Conservation (phyloP, 2,329 filamentous ascomycete genomes). For the Nannizziopsis arthrosporioides region DNA sequence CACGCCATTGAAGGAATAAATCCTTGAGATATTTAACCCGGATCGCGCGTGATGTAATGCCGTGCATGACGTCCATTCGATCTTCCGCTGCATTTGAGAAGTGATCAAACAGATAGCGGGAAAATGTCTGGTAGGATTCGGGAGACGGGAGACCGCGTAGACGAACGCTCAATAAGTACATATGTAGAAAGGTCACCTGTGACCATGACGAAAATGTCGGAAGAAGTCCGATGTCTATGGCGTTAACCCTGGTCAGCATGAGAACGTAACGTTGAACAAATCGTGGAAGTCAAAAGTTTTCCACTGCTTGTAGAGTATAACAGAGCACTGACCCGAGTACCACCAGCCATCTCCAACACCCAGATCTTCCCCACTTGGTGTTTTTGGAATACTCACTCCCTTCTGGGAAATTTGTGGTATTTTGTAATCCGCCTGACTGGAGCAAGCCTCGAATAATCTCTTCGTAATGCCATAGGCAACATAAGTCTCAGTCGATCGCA, state of each 20-base stretch:
- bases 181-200: conserved; percentile 89
- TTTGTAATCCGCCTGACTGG: conserved; percentile 60
- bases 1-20: conserved; percentile 86
- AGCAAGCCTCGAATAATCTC: conserved; percentile 64
- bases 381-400: conserved; percentile 55
- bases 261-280: neutral
- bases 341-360: conserved; percentile 65
- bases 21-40: conserved; percentile 63
- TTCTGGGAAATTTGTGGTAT: conserved; percentile 58
- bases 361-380: conserved; percentile 69
- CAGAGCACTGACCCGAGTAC: conserved; percentile 57
- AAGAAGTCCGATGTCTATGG: conserved; percentile 58
- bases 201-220: conserved; percentile 94
- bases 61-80: conserved; percentile 49
- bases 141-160: conserved; percentile 61
- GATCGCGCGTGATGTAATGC: conserved; percentile 42
- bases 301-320: neutral
- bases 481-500: conserved; percentile 49
- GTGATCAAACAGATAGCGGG: conserved; percentile 84
- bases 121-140: conserved; percentile 61
- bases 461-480: conserved; percentile 70
- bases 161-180: conserved; percentile 80
- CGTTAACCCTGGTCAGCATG: neutral
- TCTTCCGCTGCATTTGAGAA: conserved; percentile 60
- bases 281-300: neutral